Conservation (phyloP, 139 green algal genomes). For the Asterochloris sp. region DNA sequence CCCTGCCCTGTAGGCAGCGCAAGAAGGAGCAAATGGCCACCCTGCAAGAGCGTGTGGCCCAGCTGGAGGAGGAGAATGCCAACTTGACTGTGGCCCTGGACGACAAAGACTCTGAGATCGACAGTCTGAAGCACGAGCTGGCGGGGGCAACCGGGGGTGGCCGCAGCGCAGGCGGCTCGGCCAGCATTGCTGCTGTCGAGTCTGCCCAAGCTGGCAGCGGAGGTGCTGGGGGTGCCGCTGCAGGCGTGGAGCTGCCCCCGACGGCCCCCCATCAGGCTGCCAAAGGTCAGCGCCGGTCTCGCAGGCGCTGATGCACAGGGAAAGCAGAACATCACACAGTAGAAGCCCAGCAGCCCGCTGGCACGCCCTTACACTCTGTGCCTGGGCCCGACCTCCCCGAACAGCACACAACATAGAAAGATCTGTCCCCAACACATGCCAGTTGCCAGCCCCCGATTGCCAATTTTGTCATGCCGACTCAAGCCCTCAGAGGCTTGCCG, state of each 20-base stretch:
- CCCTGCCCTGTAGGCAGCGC: conserved; percentile 13
- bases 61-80: conserved; percentile 28
- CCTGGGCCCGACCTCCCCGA: too few relatives aligned
- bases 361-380: too few relatives aligned
- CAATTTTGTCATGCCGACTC: background rate
- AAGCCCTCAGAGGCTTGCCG: background rate
- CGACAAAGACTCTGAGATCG: conserved; percentile 9
- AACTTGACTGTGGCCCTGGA: conserved; percentile 4
- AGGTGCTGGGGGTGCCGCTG: background rate
- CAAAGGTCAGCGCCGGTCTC: background rate
- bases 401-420: too few relatives aligned
- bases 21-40: conserved; percentile 18
- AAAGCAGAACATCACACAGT: background rate
- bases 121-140: conserved; percentile 6
- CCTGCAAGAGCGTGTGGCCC: conserved; percentile 21
- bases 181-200: conserved; percentile 9
- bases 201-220: background rate
- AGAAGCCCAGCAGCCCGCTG: background rate
- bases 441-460: background rate
- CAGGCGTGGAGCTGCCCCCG: background rate
- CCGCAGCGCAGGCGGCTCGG: conserved; percentile 1
- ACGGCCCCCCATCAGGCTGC: background rate
- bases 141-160: conserved; percentile 1
- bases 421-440: too few relatives aligned
- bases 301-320: background rate